Conservation (phyloP, 1,284 basidiomycete genomes). For the Fomitopsis schrenkii region DNA sequence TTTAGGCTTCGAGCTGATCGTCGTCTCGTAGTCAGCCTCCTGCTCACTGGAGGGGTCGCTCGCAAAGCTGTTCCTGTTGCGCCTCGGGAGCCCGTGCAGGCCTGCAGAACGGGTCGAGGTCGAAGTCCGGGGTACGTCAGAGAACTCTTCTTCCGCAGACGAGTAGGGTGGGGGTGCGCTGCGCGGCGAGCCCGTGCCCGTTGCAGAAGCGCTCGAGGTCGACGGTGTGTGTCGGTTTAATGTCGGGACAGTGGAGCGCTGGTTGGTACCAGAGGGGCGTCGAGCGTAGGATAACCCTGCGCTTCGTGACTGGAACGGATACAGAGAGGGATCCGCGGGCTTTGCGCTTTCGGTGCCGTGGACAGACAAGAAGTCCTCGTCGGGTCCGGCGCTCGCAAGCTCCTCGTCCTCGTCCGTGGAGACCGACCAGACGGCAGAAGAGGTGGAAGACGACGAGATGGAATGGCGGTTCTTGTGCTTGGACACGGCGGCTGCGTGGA, state of each 20-base stretch:
- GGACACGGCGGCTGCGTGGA: conserved; percentile 4
- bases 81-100: conserved; percentile 15
- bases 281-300: conserved; percentile 56
- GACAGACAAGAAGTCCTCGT: conserved; percentile 28
- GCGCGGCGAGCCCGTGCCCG: conserved; percentile 38
- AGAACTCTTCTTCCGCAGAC: conserved; percentile 42
- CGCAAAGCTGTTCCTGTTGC: conserved; percentile 13
- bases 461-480: conserved; percentile 39
- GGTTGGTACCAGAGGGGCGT: conserved; percentile 67
- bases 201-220: conserved; percentile 27
- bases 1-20: conserved; percentile 43
- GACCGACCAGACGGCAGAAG: conserved; percentile 60
- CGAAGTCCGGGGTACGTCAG: conserved; percentile 32
- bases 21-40: conserved; percentile 27
- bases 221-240: conserved; percentile 52
- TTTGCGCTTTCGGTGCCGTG: conserved; percentile 33
- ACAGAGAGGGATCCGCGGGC: conserved; percentile 30
- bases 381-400: conserved; percentile 24
- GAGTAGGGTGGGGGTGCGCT: conserved; percentile 37
- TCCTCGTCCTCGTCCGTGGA: conserved; percentile 54
- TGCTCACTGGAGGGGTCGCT: conserved; percentile 24
- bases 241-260: conserved; percentile 54
- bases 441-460: conserved; percentile 50
- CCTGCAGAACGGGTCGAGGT: conserved; percentile 16
- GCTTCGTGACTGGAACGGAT: conserved; percentile 7